phyloP scores from a whole-genome alignment of 2,329 filamentous ascomycete genomes.

The Hymenotorrendiella dingleyae region DNA sequence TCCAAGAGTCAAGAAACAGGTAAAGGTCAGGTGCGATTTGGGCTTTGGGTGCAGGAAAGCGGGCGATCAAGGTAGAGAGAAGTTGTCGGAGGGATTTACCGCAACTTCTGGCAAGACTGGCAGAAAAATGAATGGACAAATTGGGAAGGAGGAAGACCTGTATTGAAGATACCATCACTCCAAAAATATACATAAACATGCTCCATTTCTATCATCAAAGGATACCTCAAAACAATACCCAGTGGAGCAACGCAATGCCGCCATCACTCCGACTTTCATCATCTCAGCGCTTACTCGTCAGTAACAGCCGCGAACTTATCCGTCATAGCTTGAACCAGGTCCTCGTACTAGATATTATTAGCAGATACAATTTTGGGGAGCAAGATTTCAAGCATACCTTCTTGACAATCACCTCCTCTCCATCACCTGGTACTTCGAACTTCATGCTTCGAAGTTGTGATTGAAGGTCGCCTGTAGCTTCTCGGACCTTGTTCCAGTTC shows the following conservation, averaged over 20 bases:
- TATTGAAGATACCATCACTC: not conserved
- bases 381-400: constrained; percentile 54
- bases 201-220: not conserved
- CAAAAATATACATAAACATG: constrained; percentile 5
- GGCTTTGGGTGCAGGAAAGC: too few species aligned
- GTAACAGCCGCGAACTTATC: constrained; percentile 96
- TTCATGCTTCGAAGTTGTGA: constrained; percentile 84
- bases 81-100: too few species aligned
- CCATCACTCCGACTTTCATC: not conserved
- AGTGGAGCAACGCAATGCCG: constrained; percentile 2
- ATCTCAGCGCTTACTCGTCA: constrained; percentile 64
- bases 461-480: constrained; percentile 84
- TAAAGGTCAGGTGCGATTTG: too few species aligned
- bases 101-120: too few species aligned
- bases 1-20: too few species aligned
- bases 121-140: too few species aligned
- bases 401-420: constrained; percentile 72
- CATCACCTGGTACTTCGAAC: constrained; percentile 87
- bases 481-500: constrained; percentile 87
- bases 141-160: too few species aligned
- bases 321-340: constrained; percentile 82
- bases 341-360: constrained; percentile 66
- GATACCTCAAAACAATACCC: constrained; percentile 2
- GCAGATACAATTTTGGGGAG: constrained; percentile 4
- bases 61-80: too few species aligned